A percentile compares a stretch with the other conserved stretches of the same genome.
Evolutionary conservation across 768 basidiomycete species (phyloP).

Genomic region (Fomitopsis pulvina): DNA sequence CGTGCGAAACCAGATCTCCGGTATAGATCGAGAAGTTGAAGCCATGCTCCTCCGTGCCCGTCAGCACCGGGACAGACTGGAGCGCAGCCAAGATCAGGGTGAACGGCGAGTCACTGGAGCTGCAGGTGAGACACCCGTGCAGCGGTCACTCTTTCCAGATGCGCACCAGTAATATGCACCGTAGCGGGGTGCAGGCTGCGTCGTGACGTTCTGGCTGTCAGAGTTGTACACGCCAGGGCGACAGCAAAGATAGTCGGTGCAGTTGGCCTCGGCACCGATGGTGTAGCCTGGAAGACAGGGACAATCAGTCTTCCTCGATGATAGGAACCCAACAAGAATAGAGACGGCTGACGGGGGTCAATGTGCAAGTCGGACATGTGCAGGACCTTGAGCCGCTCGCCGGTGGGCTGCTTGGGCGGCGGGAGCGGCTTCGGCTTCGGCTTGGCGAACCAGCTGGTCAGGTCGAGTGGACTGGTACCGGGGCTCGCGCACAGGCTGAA

Average conservation of each 20-base stretch:
- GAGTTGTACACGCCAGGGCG: constrained; percentile 45
- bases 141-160: background rate
- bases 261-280: constrained; percentile 67
- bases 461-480: constrained; percentile 51
- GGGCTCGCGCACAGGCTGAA: constrained; percentile 49
- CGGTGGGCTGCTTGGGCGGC: constrained; percentile 49
- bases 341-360: constrained; percentile 49
- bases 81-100: constrained; percentile 54
- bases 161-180: constrained; percentile 52
- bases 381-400: constrained; percentile 61
- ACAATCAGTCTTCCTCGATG: background rate
- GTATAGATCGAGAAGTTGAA: constrained; percentile 67
- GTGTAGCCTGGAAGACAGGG: constrained; percentile 45
- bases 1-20: constrained; percentile 71
- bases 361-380: constrained; percentile 77
- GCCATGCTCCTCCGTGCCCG: constrained; percentile 51
- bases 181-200: constrained; percentile 61
- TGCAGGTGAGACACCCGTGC: background rate
- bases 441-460: constrained; percentile 67
- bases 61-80: constrained; percentile 59
- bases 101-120: constrained; percentile 52
- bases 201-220: constrained; percentile 40
- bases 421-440: constrained; percentile 69
- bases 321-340: background rate
- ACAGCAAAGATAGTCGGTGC: constrained; percentile 62